Evolutionary conservation across 1,284 basidiomycete species (phyloP).

Genomic region (Boletus semigastroideus): DNA sequence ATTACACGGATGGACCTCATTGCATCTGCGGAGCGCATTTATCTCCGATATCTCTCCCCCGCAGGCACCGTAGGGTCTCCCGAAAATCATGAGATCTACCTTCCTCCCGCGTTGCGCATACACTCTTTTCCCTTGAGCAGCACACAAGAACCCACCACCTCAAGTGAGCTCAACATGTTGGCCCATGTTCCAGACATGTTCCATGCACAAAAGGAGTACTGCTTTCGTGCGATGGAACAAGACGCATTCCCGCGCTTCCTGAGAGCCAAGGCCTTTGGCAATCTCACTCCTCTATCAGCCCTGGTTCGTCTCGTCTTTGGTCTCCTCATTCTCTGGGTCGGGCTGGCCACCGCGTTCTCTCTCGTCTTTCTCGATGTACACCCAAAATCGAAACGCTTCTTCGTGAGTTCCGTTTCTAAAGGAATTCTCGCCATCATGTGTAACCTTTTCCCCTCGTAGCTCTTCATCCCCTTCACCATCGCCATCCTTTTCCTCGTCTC

Average conservation of each 20-base stretch:
- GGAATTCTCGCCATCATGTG: conserved; percentile 1
- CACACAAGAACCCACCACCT: conserved; percentile 66
- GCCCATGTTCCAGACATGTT: conserved; percentile 96
- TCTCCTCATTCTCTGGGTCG: conserved; percentile 89
- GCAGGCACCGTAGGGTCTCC: conserved; percentile 62
- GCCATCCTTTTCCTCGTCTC: conserved; percentile 89
- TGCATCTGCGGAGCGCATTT: conserved; percentile 93
- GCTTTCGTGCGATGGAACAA: conserved; percentile 95
- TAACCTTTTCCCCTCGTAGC: conserved; percentile 45
- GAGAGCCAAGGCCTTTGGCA: conserved; percentile 94
- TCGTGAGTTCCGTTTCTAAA: conserved; percentile 63
- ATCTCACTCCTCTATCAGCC: conserved; percentile 88
- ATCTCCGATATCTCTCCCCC: conserved; percentile 86
- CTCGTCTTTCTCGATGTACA: conserved; percentile 92
- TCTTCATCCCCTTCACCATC: conserved; percentile 93
- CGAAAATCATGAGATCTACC: conserved; percentile 91
- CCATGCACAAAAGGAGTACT: conserved; percentile 96
- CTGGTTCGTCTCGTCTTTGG: conserved; percentile 84
- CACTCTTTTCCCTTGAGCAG: conserved; percentile 75
- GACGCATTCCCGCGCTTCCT: conserved; percentile 97
- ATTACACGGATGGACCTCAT: conserved; percentile 90
- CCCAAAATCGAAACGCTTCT: conserved; percentile 88
- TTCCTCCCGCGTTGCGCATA: conserved; percentile 83
- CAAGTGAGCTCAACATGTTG: conserved; percentile 73
- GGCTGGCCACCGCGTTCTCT: conserved; percentile 85